Conservation (phyloP, 2,329 filamentous ascomycete species). For the Allantophomopsis cytisporea region DNA sequence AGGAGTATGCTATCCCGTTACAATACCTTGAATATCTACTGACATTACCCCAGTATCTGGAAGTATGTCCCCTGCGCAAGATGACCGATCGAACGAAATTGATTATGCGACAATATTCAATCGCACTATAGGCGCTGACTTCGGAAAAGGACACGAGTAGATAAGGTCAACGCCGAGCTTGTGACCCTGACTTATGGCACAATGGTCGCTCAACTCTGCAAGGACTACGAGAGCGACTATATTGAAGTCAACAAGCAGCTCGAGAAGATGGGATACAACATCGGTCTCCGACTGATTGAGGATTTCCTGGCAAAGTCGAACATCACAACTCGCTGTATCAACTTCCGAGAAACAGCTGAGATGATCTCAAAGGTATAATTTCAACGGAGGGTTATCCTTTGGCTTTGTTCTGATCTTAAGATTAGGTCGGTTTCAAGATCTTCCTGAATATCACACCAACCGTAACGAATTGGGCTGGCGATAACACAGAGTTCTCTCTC, state of each 20-base stretch:
- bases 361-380: conserved; percentile 73
- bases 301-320: conserved; percentile 96
- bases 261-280: conserved; percentile 99
- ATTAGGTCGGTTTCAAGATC: conserved; percentile 92
- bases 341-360: conserved; percentile 92
- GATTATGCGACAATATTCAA: too few species aligned
- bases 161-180: conserved; percentile 96
- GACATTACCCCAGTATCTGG: conserved; percentile 16
- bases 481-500: conserved; percentile 92
- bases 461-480: conserved; percentile 89
- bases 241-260: conserved; percentile 93
- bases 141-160: conserved; percentile 64
- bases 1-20: conserved; percentile 46
- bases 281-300: conserved; percentile 87
- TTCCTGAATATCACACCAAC: conserved; percentile 94
- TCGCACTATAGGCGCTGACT: neutral
- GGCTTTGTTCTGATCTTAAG: neutral
- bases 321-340: conserved; percentile 74
- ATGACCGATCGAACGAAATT: too few species aligned
- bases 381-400: neutral
- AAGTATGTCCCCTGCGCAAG: conserved; percentile 16
- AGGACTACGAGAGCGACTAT: conserved; percentile 92
- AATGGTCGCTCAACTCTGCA: conserved; percentile 90
- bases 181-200: conserved; percentile 97
- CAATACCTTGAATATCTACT: neutral